These are phyloP conservation scores for Starmerella roubikii DNA, from an alignment of 805 yeast species.

Conservation along the genomic window DNA sequence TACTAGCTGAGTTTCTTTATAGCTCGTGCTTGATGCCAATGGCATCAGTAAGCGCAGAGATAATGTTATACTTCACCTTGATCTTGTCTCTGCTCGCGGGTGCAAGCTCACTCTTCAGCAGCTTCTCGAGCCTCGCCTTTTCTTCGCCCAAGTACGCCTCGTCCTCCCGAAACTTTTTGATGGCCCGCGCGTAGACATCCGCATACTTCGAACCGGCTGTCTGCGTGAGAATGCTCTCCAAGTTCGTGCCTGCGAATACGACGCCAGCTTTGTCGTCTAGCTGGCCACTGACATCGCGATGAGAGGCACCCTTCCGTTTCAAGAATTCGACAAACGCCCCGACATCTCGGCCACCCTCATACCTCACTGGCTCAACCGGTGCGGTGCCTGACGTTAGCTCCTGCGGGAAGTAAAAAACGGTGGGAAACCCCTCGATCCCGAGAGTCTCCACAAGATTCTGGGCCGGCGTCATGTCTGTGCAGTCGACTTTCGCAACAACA, in stretches of 20 bases:
- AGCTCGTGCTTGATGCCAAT: constrained; percentile 19
- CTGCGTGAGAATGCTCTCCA: constrained; percentile 13
- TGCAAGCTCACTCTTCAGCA: constrained; percentile 30
- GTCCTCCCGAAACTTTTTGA: constrained; percentile 22
- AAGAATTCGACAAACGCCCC: constrained; percentile 40
- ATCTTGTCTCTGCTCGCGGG: constrained; percentile 38
- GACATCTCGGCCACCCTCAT: constrained; percentile 38
- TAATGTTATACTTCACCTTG: constrained; percentile 38
- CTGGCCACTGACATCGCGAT: constrained; percentile 32
- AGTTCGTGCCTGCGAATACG: too few species aligned
- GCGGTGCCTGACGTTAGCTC: constrained; percentile 21
- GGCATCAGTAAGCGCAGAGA: constrained; percentile 25
- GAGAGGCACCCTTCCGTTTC: constrained; percentile 28
- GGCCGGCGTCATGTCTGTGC: constrained; percentile 29
- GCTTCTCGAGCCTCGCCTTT: constrained; percentile 32
- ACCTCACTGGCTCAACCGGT: constrained; percentile 24
- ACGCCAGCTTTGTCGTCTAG: constrained; percentile 32
- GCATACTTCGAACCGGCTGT: constrained; percentile 13
- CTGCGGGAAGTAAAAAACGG: constrained; percentile 34
- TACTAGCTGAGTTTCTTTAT: too few species aligned
- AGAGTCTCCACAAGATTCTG: constrained; percentile 32
- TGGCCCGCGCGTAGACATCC: constrained; percentile 21
- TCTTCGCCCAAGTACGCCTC: constrained; percentile 34
- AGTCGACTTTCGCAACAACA: constrained; percentile 35
- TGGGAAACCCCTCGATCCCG: constrained; percentile 38